Conservation (phyloP, 495 filamentous ascomycete genomes). For the Hypoxylon intermedium region DNA sequence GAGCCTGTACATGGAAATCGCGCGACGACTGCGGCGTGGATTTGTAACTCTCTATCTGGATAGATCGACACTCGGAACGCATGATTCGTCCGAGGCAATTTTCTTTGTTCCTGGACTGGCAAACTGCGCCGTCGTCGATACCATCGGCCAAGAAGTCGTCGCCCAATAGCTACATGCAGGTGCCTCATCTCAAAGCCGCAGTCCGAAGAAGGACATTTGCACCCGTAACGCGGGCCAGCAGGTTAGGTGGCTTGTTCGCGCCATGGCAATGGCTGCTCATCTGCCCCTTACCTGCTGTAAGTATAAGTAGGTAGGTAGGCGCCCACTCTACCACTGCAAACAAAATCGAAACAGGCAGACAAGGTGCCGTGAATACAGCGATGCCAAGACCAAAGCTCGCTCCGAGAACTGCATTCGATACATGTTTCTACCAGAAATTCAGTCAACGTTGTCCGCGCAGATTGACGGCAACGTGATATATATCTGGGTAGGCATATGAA, state of each 20-base stretch:
- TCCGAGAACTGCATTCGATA: too few species aligned
- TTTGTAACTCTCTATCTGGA: conserved; percentile 15
- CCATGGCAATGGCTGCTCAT: too few species aligned
- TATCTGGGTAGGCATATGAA: too few species aligned
- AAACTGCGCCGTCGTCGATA: conserved; percentile 3
- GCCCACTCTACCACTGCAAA: too few species aligned
- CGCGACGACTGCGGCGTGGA: conserved; percentile 6
- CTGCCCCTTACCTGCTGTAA: background rate
- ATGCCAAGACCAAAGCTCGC: too few species aligned
- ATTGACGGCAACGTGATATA: too few species aligned
- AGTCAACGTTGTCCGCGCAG: too few species aligned
- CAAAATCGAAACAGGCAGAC: conserved; percentile 1
- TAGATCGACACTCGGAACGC: conserved; percentile 3
- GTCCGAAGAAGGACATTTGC: conserved; percentile 8
- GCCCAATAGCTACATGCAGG: conserved; percentile 3
- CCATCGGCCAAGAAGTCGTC: conserved; percentile 13
- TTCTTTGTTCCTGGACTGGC: conserved; percentile 3
- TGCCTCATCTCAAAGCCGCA: conserved; percentile 22
- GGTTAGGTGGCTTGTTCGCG: conserved; percentile 4
- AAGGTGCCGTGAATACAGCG: background rate
- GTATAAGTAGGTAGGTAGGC: background rate
- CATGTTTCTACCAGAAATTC: too few species aligned
- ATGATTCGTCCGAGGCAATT: conserved; percentile 12
- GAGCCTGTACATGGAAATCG: conserved; percentile 1
- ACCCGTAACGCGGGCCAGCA: background rate